Percentiles rank a stretch among this genome's conserved stretches.
Evolutionary conservation across 2,329 filamentous ascomycete species (phyloP).

Genomic region (Phyllosticta capitalensis): DNA sequence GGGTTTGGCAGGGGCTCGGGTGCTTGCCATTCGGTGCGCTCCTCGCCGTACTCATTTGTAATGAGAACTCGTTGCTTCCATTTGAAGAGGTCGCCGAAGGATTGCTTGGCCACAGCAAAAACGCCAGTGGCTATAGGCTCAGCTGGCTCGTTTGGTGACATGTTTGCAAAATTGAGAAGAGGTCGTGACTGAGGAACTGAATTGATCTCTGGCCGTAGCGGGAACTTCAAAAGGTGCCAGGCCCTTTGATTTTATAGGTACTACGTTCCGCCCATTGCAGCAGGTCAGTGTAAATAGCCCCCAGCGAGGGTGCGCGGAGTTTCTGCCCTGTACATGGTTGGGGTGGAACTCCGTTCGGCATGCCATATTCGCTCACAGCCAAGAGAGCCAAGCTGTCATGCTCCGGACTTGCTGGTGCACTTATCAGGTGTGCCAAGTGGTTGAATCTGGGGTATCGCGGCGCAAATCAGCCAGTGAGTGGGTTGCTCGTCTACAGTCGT

Average conservation of each 20-base stretch:
- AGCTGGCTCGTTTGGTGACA: slow-evolving; percentile 38
- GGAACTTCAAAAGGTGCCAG: not conserved
- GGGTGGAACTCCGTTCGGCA: slow-evolving; percentile 4
- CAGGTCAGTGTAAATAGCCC: not conserved
- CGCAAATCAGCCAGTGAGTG: not conserved
- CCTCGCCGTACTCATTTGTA: slow-evolving; percentile 55
- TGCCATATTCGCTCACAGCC: slow-evolving; percentile 1
- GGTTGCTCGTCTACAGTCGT: not conserved
- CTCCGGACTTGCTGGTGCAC: not conserved
- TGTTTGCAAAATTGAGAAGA: not conserved
- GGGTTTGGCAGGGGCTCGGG: slow-evolving; percentile 62
- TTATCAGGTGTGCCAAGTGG: not conserved
- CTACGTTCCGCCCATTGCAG: not conserved
- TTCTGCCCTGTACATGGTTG: slow-evolving; percentile 1
- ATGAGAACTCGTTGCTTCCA: slow-evolving; percentile 67
- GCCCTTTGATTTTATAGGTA: not conserved
- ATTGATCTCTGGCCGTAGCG: not conserved
- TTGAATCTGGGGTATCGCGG: not conserved
- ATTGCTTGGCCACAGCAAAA: slow-evolving; percentile 55
- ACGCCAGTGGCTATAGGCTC: slow-evolving; percentile 60
- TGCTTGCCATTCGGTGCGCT: slow-evolving; percentile 56
- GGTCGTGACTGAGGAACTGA: not conserved
- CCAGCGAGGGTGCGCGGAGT: not conserved
- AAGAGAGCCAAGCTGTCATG: slow-evolving; percentile 7
- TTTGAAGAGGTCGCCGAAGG: slow-evolving; percentile 54